These are phyloP conservation scores for Pyronema omphalodes DNA, from an alignment of 495 filamentous ascomycete species.

Conservation along the genomic window DNA sequence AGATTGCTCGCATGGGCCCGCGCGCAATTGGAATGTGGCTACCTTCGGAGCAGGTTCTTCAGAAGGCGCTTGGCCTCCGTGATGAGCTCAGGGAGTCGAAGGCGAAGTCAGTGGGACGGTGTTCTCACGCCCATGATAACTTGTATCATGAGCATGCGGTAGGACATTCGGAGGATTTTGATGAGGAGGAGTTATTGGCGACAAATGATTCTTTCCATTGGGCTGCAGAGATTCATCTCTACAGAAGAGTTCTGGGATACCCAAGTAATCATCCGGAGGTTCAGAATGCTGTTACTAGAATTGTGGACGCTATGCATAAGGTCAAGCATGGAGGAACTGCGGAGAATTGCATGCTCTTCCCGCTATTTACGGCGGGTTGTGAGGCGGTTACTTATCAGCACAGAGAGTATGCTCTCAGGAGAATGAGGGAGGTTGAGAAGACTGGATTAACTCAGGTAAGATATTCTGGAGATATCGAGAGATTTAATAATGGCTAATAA, in stretches of 20 bases:
- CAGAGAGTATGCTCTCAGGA: conserved; percentile 41
- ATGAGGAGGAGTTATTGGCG: conserved; percentile 49
- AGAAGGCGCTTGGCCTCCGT: conserved; percentile 38
- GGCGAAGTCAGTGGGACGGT: conserved; percentile 27
- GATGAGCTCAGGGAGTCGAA: conserved; percentile 34
- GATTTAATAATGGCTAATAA: too few relatives aligned
- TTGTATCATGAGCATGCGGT: conserved; percentile 23
- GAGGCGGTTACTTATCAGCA: conserved; percentile 41
- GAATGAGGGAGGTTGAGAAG: conserved; percentile 51
- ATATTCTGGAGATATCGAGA: background rate
- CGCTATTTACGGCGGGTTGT: conserved; percentile 71
- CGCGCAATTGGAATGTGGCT: conserved; percentile 39
- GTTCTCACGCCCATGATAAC: conserved; percentile 30
- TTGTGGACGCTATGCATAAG: conserved; percentile 41
- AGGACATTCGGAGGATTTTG: conserved; percentile 32
- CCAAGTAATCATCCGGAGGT: conserved; percentile 37
- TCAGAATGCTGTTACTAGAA: conserved; percentile 43
- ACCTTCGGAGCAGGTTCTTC: conserved; percentile 35
- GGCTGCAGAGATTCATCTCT: conserved; percentile 60
- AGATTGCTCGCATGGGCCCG: background rate
- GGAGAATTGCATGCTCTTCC: conserved; percentile 62
- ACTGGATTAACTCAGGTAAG: conserved; percentile 58
- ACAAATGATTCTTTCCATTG: conserved; percentile 67
- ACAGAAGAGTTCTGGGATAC: conserved; percentile 50
- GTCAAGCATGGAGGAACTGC: conserved; percentile 49